Evolutionary conservation across 495 filamentous ascomycete species (phyloP), one percentile per base, ranked within the genome.

Genomic region (Aspergillus bertholletiae): DNA sequence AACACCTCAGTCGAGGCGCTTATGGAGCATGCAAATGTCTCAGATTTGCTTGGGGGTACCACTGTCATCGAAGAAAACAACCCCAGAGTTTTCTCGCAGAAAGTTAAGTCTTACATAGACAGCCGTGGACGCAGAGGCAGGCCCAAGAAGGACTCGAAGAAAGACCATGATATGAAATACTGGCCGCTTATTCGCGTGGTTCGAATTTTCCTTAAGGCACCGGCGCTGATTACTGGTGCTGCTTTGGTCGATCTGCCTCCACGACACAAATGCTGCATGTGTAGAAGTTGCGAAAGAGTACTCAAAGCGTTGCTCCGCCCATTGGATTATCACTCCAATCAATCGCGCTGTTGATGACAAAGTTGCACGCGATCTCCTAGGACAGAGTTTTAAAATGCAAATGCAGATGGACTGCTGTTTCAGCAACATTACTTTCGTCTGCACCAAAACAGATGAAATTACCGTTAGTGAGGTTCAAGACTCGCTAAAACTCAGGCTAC

Each of bases 181-280:
- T 89, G 85, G 86, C 87, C 87, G 2, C 63, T 90, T 15, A 81
- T 89, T 45, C 81, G 82, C 48, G 80, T 85, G 17, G 83, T 89
- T 30, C 51, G 62, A 3, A 69, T 89, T 18, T 87, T 81, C 51
- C 69, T 76, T 23, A 87, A 82, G 61, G 70, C 82, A 3, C 46
- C 70, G 5, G 78, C 76, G 7, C 67, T 90, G 9, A 70, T 76
- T 6, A 85, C 83, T 11, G 87, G 87, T 3, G 77, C 81, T 1
- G 79, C 85, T 3, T 70, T 90, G 20, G 85, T 88, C 11, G 86
- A 90, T 64, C 58, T 90, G 51, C 87, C 87, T 81, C 5, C 79
- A 83, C 41, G 85, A 88, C 63, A 79, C 81, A 0, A 90, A 90
- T 63, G 75, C 80, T 2, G 87, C 83, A 24, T 74, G 87, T 41